A percentile compares a stretch with the other conserved stretches of the same genome.
Evolutionary conservation across 345 rosid species (phyloP).

Genomic region (Odontarrhena argentea): DNA sequence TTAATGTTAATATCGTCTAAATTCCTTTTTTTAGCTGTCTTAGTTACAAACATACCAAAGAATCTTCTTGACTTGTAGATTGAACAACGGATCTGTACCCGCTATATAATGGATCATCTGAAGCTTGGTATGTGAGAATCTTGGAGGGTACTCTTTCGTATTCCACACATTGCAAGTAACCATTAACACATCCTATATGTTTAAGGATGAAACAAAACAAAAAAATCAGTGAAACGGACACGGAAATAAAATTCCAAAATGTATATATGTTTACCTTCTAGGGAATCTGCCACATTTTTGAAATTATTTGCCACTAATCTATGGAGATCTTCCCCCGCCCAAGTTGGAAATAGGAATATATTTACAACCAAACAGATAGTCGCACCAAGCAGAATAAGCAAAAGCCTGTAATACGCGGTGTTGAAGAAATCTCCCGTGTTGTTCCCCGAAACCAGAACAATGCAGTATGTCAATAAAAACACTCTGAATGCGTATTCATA

Average conservation of each 20-base stretch:
- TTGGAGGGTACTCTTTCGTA: constrained; percentile 81
- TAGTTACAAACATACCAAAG: constrained; percentile 52
- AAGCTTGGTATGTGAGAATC: constrained; percentile 78
- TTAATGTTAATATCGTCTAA: constrained; percentile 5
- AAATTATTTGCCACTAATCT: constrained; percentile 77
- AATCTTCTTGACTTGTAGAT: constrained; percentile 75
- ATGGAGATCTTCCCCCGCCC: constrained; percentile 93
- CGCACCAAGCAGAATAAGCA: constrained; percentile 73
- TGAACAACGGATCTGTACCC: constrained; percentile 80
- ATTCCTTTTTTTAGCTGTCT: constrained; percentile 1
- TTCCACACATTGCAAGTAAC: constrained; percentile 70
- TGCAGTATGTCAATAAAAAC: constrained; percentile 80
- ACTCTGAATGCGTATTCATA: constrained; percentile 82
- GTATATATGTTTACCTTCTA: constrained; percentile 60
- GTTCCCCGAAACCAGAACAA: constrained; percentile 73
- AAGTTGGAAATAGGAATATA: constrained; percentile 66
- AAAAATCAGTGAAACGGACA: background rate
- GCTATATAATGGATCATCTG: constrained; percentile 74
- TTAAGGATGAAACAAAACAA: background rate
- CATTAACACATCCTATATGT: constrained; percentile 66
- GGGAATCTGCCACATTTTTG: constrained; percentile 68
- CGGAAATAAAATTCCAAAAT: background rate
- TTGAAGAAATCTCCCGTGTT: constrained; percentile 50
- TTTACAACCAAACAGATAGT: constrained; percentile 60
- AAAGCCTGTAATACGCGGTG: constrained; percentile 62